Conservation (phyloP, 352 stramenopile genomes). For the Phytophthora megakarya region DNA sequence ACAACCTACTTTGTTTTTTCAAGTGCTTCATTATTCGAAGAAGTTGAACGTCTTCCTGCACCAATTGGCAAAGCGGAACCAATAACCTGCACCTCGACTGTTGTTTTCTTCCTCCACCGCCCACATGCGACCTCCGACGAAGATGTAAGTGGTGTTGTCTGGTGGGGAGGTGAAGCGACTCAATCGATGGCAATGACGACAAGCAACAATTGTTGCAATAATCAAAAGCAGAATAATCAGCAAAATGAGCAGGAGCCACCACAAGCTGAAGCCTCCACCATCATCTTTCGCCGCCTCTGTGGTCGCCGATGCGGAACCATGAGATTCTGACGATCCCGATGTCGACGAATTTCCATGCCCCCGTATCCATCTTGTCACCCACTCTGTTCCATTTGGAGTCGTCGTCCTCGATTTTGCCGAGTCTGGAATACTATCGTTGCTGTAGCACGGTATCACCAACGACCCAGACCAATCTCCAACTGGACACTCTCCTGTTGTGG, state of each 20-base stretch:
- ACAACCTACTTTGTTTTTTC: neutral
- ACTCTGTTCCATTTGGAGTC: slow-evolving; percentile 17
- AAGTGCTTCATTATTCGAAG: slow-evolving; percentile 17
- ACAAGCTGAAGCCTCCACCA: slow-evolving; percentile 19
- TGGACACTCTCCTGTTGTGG: slow-evolving; percentile 16
- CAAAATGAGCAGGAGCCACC: slow-evolving; percentile 30
- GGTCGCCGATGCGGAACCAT: slow-evolving; percentile 27
- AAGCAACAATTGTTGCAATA: slow-evolving; percentile 29
- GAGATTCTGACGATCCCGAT: slow-evolving; percentile 9
- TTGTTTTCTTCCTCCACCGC: slow-evolving; percentile 27
- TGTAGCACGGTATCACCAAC: slow-evolving; percentile 44
- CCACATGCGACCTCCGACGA: slow-evolving; percentile 36
- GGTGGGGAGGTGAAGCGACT: slow-evolving; percentile 25
- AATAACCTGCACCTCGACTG: slow-evolving; percentile 21
- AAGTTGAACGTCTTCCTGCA: slow-evolving; percentile 38
- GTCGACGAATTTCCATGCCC: slow-evolving; percentile 6
- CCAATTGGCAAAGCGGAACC: slow-evolving; percentile 33
- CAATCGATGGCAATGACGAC: slow-evolving; percentile 26
- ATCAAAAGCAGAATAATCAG: slow-evolving; percentile 26
- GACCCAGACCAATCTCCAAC: slow-evolving; percentile 20
- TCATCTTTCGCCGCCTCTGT: slow-evolving; percentile 5
- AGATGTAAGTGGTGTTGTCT: slow-evolving; percentile 34
- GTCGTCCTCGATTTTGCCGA: slow-evolving; percentile 10
- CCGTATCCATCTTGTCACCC: slow-evolving; percentile 37
- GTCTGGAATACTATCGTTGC: slow-evolving; percentile 14